Base-by-base conservation (phyloP, 305 asterid species). In the Caryopteris hybrid region DNA sequence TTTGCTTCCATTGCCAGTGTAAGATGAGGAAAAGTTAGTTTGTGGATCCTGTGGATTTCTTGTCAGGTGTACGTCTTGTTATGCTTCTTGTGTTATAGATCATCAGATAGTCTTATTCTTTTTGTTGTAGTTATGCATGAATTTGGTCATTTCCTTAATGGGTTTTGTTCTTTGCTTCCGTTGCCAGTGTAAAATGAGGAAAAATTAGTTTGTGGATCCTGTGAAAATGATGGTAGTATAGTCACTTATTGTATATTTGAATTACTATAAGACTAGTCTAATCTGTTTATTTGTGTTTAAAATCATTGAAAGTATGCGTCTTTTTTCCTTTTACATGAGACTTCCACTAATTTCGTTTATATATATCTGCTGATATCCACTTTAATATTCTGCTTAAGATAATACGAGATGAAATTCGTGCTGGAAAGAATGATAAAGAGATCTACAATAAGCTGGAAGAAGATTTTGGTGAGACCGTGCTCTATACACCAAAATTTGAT, bases 391-490 rank as follows among this genome's bases (percentile, higher is more conserved):
- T 60, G 61, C 33, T 66, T 5, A 39, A 92, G 97, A 70, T 92
- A 42, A 90, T 92, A 47, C 86, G 96, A 29, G 90, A 90, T 59
- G 92, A 92, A 74, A 87, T 92, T 36, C 81, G 74, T 42, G 66
- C 83, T 16, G 98, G 97, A 9, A 92, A 81, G 77, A 81, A 78
- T 31, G 98, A 92, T 75, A 92, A 90, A 77, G 98, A 90, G 54
- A 87, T 92, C 74, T 92, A 58, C 81, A 80, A 82, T 45, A 92
- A 85, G 84, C 92, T 92, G 23, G 96, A 86, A 81, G 89, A 86
- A 3, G 94, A 92, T 64, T 92, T 76, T 74, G 97, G 98, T 8
- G 97, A 92, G 83, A 84, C 97, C 0, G 95, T 90, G 66, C 96
- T 90, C 70, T 92, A 92, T 62, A 71, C 86, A 57, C 98, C 98